Evolutionary conservation across 1,284 basidiomycete genomes (phyloP).

Genomic region (Ceratorhiza oryzae-sativae): DNA sequence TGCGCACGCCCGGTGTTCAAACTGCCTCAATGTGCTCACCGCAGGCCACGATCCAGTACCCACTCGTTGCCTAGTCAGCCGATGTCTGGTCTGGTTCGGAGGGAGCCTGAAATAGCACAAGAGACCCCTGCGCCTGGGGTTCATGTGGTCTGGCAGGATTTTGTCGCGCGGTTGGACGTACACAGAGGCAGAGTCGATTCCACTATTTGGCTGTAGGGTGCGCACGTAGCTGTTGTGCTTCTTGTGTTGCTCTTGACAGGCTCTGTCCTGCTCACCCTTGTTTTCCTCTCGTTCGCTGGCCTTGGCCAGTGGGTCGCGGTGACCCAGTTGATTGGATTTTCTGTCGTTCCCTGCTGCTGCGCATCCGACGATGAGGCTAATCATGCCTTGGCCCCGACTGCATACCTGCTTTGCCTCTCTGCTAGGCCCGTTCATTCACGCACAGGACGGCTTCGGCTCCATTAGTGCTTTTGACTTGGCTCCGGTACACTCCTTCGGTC

Average conservation of each 20-base stretch:
- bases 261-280: slow-evolving; percentile 12
- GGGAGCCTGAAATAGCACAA: slow-evolving; percentile 28
- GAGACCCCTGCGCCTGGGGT: slow-evolving; percentile 36
- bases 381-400: slow-evolving; percentile 13
- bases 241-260: slow-evolving; percentile 31
- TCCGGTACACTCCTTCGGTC: slow-evolving; percentile 29
- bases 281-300: slow-evolving; percentile 30
- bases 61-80: slow-evolving; percentile 27
- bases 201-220: slow-evolving; percentile 14
- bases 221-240: slow-evolving; percentile 5
- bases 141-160: slow-evolving; percentile 19
- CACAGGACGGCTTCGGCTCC: slow-evolving; percentile 33
- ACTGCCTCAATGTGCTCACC: slow-evolving; percentile 38
- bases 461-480: background rate
- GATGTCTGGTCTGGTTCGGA: slow-evolving; percentile 26
- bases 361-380: slow-evolving; percentile 20
- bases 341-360: slow-evolving; percentile 18
- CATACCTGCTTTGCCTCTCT: slow-evolving; percentile 1
- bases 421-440: slow-evolving; percentile 36
- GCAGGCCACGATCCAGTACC: slow-evolving; percentile 31
- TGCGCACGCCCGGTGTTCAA: slow-evolving; percentile 34
- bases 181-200: slow-evolving; percentile 30
- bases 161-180: slow-evolving; percentile 36
- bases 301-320: slow-evolving; percentile 32
- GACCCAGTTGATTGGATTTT: slow-evolving; percentile 1